Evolutionary conservation across 768 basidiomycete genomes (phyloP), one percentile per base, ranked within the genome.

Genomic region (Leccinum aurantiacum): DNA sequence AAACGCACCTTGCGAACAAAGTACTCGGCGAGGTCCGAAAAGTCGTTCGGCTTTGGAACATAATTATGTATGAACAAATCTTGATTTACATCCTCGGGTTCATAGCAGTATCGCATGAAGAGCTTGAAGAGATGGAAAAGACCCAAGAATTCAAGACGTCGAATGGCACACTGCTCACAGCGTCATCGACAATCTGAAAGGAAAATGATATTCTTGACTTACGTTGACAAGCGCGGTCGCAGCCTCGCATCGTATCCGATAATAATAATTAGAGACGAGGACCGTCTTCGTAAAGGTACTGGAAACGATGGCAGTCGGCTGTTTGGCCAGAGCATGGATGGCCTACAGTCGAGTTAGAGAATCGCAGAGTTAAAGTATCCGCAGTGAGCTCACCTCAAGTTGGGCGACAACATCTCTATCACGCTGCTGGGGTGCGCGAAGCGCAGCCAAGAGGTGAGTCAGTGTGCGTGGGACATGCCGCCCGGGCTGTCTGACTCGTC

Each of bases 321-420:
- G 88, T 74, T 82, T 90, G 4, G 89, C 80, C 44, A 99, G 80
- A 1, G 94, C 93, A 65, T 89, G 27, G 11, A 99, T 84, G n/a
- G 97, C 95, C 96, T 98, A 58, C 31, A n/a, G n/a, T 37, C 41
- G 27, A 60, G 64, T 63, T 46, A 64, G 64, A 60, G 57, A 27
- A 53, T 19, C 22, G n/a, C n/a, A 24, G 48, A 17, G 19, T 2
- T 5, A 14, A 15, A 44, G 15, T 24, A 57, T 47, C 33, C 15
- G n/a, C 15, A 55, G 37, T 35, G 27, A 46, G 73, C 87, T 67
- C 64, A 93, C 96, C 87, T 98, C 95, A 15, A 98, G 79, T 73
- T 99, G 97, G 2, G 96, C 97, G 22, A 98, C 89, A 38, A 99
- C 95, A 75, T 99, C 97, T 61, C 94, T 80, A 74, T 99, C 97